These are phyloP conservation scores for Pythium vanterpoolii DNA, from an alignment of 352 stramenopile genomes.

Conservation along the genomic window DNA sequence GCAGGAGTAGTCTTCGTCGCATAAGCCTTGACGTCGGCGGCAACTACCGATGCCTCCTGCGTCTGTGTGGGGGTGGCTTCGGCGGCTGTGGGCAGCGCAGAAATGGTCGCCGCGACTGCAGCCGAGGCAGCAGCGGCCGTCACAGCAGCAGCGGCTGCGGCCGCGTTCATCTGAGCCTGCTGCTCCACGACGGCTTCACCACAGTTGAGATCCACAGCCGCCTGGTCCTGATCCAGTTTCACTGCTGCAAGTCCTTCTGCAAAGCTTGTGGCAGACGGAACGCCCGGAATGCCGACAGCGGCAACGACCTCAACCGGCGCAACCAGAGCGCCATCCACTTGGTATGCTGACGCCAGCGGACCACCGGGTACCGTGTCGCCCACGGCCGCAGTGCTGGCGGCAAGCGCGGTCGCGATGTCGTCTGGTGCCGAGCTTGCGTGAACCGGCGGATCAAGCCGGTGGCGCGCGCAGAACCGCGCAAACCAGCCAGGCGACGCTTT, in stretches of 20 bases:
- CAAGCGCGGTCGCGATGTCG: conserved; percentile 21
- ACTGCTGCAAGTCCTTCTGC: conserved; percentile 1
- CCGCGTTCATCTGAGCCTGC: conserved; percentile 6
- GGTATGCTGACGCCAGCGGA: conserved; percentile 24
- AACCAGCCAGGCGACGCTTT: conserved; percentile 88
- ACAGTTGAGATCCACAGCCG: conserved; percentile 22
- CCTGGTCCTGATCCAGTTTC: not conserved
- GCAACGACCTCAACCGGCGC: not conserved
- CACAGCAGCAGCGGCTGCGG: not conserved
- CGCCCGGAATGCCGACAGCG: not conserved
- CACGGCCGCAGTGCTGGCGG: conserved; percentile 18
- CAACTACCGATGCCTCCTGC: no score
- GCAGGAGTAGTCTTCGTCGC: conserved; percentile 4
- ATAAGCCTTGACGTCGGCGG: no score
- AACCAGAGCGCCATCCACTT: conserved; percentile 15
- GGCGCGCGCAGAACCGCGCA: conserved; percentile 82
- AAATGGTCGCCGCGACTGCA: no score
- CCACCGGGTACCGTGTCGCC: conserved; percentile 27
- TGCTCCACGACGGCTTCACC: conserved; percentile 17
- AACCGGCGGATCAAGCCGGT: conserved; percentile 70
- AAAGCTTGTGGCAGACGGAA: conserved; percentile 1
- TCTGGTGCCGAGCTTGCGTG: conserved; percentile 13
- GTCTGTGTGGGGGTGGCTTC: no score
- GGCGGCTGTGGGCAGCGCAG: no score
- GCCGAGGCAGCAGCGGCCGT: not conserved